phyloP scores from a whole-genome alignment of 345 rosid genomes.

The Aquilaria sinensis region DNA sequence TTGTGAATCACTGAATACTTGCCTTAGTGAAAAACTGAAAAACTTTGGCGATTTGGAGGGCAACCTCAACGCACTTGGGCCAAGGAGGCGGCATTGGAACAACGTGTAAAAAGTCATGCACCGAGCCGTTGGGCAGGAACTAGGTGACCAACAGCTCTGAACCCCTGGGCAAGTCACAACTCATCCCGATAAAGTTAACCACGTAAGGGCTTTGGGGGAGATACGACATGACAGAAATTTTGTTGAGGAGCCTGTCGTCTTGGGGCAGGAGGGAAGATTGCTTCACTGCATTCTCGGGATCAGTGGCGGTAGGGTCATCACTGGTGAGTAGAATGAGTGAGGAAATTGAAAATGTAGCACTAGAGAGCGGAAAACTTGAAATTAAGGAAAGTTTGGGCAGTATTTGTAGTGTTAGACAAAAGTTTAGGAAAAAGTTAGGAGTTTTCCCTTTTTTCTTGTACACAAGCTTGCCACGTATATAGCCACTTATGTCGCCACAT shows the following conservation, averaged over 20 bases:
- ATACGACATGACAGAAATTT: conserved; percentile 48
- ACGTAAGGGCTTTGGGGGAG: conserved; percentile 29
- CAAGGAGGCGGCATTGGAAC: conserved; percentile 32
- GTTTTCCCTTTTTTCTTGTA: too few relatives aligned
- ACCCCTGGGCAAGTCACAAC: conserved; percentile 1
- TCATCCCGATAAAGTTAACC: conserved; percentile 38
- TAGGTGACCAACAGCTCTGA: conserved; percentile 56
- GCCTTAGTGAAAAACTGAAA: conserved; percentile 42
- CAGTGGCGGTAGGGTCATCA: too few relatives aligned
- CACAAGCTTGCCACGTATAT: too few relatives aligned
- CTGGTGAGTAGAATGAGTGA: too few relatives aligned
- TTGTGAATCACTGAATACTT: conserved; percentile 49
- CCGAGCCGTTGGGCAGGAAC: conserved; percentile 70
- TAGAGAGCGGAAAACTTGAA: too few relatives aligned
- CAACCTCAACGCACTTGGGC: conserved; percentile 52
- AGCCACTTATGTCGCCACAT: too few relatives aligned
- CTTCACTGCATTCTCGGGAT: conserved; percentile 34
- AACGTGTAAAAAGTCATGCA: conserved; percentile 50
- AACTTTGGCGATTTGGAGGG: conserved; percentile 52
- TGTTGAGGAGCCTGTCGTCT: conserved; percentile 48
- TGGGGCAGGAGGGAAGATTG: conserved; percentile 20
- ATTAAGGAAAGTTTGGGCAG: too few relatives aligned
- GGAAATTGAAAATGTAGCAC: too few relatives aligned
- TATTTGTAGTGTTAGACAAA: too few relatives aligned
- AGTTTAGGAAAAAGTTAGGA: too few relatives aligned